Conservation (phyloP, 176 grass and related monocot genomes). For the Zea luxurians region DNA sequence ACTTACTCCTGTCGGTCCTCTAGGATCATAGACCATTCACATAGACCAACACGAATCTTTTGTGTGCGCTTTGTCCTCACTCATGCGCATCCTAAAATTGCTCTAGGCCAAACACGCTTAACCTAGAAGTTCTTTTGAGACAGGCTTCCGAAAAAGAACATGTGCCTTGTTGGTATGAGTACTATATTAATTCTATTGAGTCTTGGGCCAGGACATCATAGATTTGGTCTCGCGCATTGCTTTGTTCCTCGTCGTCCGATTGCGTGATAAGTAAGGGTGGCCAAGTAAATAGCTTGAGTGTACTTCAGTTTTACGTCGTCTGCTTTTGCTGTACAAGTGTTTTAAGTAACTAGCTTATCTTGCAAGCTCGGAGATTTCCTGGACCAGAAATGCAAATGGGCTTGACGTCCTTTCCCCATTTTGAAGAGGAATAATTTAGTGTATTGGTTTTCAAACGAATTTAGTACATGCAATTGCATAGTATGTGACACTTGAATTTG, state of each 20-base stretch:
- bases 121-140: no score
- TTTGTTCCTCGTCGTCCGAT: neutral
- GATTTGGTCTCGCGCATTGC: neutral
- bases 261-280: neutral
- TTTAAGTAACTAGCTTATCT: neutral
- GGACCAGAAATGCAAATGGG: neutral
- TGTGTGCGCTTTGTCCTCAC: no score
- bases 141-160: no score
- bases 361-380: neutral
- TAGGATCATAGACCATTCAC: no score
- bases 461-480: neutral
- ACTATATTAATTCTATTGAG: no score
- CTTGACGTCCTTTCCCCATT: neutral
- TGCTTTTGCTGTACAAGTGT: neutral
- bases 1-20: no score
- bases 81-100: no score
- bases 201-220: no score
- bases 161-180: no score
- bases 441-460: neutral
- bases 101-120: no score
- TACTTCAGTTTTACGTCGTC: conserved; percentile 16
- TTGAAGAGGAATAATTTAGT: neutral
- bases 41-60: no score
- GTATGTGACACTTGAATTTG: neutral
- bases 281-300: neutral